Evolutionary conservation across 352 stramenopile species (phyloP).

Genomic region (Thalassiosira gravida): DNA sequence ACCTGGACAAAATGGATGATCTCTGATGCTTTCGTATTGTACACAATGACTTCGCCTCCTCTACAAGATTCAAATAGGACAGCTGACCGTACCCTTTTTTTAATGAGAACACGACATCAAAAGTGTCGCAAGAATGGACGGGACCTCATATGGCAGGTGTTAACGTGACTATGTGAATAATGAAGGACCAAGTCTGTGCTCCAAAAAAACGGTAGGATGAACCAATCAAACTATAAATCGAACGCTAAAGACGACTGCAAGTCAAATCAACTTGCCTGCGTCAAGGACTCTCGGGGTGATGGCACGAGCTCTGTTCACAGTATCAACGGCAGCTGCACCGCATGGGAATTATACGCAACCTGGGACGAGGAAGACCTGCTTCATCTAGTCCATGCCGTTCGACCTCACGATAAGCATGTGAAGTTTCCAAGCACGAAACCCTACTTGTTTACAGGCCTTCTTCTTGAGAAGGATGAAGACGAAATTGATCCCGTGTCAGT

Average conservation of each 20-base stretch:
- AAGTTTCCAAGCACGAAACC: constrained; percentile 6
- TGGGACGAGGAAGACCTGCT: constrained; percentile 10
- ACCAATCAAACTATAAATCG: constrained; percentile 11
- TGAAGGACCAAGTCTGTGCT: too few relatives aligned
- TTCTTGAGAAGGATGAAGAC: constrained; percentile 7
- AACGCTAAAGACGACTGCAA: constrained; percentile 19
- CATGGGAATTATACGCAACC: constrained; percentile 6
- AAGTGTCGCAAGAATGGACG: too few relatives aligned
- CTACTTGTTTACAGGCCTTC: constrained; percentile 8
- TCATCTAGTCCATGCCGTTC: constrained; percentile 5
- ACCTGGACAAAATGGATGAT: too few relatives aligned
- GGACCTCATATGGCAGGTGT: too few relatives aligned
- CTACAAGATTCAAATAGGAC: too few relatives aligned
- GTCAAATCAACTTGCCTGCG: constrained; percentile 9
- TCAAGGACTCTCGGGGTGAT: constrained; percentile 7
- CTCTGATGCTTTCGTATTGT: too few relatives aligned
- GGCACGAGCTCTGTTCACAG: neutral
- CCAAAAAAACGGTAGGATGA: too few relatives aligned
- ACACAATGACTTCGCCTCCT: too few relatives aligned
- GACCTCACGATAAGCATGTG: neutral
- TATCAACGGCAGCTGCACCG: constrained; percentile 3
- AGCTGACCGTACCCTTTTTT: too few relatives aligned
- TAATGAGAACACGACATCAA: too few relatives aligned
- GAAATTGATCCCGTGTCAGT: constrained; percentile 11
- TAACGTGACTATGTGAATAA: too few relatives aligned